phyloP scores from a whole-genome alignment of 1,139 yeast species.

The Diutina mesorugosa region DNA sequence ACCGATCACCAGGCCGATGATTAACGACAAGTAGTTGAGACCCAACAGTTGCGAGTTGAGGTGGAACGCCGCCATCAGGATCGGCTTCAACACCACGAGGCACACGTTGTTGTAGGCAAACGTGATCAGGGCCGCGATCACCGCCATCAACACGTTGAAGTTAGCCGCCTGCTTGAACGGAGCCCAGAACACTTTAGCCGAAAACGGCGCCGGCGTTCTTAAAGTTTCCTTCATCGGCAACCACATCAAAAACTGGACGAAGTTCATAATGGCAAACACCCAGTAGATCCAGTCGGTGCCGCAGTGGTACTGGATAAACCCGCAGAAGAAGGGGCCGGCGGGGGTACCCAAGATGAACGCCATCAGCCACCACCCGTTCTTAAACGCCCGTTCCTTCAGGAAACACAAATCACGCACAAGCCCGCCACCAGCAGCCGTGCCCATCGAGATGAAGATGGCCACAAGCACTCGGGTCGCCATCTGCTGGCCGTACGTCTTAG shows the following conservation, averaged over 20 bases:
- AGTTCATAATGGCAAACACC: slow-evolving; percentile 1
- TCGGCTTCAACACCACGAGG: slow-evolving; percentile 1
- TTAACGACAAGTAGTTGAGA: slow-evolving; percentile 2
- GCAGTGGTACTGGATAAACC: slow-evolving; percentile 1
- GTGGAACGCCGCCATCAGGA: neutral
- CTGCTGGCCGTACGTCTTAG: neutral
- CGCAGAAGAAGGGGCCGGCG: neutral
- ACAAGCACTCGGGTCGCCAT: neutral
- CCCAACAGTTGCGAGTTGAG: slow-evolving; percentile 1
- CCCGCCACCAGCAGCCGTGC: neutral
- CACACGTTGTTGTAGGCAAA: slow-evolving; percentile 2
- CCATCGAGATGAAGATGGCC: neutral
- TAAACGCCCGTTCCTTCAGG: neutral
- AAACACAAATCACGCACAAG: neutral
- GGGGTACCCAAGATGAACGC: neutral
- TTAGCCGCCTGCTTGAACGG: neutral
- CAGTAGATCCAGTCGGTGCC: neutral
- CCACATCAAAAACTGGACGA: neutral
- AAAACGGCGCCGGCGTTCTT: neutral
- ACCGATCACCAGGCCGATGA: neutral
- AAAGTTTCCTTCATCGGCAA: neutral
- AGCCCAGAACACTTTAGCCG: neutral
- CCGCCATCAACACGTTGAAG: neutral
- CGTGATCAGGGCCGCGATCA: neutral
- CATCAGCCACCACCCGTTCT: slow-evolving; percentile 1